phyloP scores from a whole-genome alignment of 1,139 yeast genomes.

The Suhomyces atakaporum region DNA sequence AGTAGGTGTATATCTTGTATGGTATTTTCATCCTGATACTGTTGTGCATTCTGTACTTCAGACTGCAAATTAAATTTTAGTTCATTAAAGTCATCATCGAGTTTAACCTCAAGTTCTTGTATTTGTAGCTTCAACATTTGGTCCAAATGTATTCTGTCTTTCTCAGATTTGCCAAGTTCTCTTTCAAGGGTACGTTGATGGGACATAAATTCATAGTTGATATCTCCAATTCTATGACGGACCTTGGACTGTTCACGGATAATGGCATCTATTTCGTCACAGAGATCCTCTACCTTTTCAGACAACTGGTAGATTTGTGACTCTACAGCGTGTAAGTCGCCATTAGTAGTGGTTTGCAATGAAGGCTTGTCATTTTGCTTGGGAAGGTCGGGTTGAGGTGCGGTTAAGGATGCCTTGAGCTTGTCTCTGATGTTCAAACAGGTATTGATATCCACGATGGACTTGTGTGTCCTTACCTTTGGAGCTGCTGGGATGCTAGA shows the following conservation, averaged over 20 bases:
- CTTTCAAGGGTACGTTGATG: constrained; percentile 13
- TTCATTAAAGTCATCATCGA: constrained; percentile 32
- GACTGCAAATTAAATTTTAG: constrained; percentile 33
- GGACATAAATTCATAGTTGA: constrained; percentile 9
- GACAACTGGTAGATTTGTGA: constrained; percentile 6
- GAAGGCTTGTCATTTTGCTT: neutral
- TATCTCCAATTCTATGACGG: constrained; percentile 10
- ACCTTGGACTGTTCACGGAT: constrained; percentile 15
- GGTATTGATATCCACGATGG: constrained; percentile 13
- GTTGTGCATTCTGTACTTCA: constrained; percentile 30
- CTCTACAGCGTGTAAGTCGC: constrained; percentile 7
- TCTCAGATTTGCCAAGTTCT: constrained; percentile 12
- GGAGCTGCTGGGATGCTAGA: constrained; percentile 11
- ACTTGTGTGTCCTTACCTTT: constrained; percentile 1
- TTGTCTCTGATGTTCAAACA: constrained; percentile 13
- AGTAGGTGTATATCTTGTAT: constrained; percentile 21
- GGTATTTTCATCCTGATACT: constrained; percentile 29
- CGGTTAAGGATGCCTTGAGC: constrained; percentile 4
- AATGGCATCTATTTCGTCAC: constrained; percentile 16
- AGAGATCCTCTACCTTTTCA: constrained; percentile 13
- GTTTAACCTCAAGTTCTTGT: constrained; percentile 18
- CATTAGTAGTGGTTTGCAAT: neutral
- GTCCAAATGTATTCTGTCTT: constrained; percentile 15
- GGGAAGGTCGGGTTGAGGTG: neutral
- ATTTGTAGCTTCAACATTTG: constrained; percentile 17